Base-by-base conservation (phyloP, 768 basidiomycete genomes). In the Tephrocybe sp. region DNA sequence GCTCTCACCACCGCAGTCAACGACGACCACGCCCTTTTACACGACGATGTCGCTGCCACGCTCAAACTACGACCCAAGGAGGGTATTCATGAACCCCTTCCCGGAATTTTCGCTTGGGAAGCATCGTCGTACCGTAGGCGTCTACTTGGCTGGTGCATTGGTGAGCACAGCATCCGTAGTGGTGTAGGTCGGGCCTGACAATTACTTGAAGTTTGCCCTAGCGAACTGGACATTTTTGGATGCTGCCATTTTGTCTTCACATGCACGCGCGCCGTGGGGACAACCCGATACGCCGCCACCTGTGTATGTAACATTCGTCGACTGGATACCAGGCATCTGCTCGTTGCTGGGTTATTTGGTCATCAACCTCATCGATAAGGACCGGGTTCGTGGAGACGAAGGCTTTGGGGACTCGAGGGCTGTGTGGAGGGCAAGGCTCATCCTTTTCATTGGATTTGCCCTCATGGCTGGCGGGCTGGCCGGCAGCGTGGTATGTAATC, bases 291-390 rank as follows among this genome's bases (percentile, higher is more conserved):
- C 83, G 44, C 79, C 83, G 0, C 65, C 72, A 0, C 77, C 78
- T 9, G 77, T 79, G 0, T 92, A 92, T 61, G 90, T 99, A 64
- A 73, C 79, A 11, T 97, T 97, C 64, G 84, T 92, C 47, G 97
- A 98, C 74, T 99, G 97, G 97, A 74, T 97, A n/a, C 93, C 95
- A 0, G 95, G 94, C 18, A 82, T 98, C 58, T 93, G 87, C 68
- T 92, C 91, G 6, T 79, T 97, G 24, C 70, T 98, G 11, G 97
- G 95, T 16, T 93, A 94, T 77, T 69, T 97, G 54, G 76, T 97
- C 67, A 83, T 95, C 69, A 94, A 93, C 67, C 65, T 97, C 49
- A 94, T 98, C 60, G 94, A 99, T 74, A 97, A 98, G 73, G 88
- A 92, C 58, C 78, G 90, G 25, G 77, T 98, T 43, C 74, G 79